Evolutionary conservation across 805 yeast genomes (phyloP).

Genomic region (Metschnikowia lunata): DNA sequence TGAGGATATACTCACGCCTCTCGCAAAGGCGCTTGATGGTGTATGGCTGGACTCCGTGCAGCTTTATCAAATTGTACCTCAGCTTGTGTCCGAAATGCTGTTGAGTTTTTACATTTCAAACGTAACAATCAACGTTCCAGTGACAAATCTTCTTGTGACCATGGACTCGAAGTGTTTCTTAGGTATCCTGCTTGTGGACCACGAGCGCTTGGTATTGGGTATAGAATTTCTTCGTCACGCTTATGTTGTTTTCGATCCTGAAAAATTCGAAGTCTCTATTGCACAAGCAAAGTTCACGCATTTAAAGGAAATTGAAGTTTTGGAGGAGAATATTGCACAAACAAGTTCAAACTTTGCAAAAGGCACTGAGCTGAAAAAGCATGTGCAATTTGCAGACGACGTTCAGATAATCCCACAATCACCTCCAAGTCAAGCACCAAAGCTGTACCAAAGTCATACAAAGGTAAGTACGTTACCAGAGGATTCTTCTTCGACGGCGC

Average conservation of each 20-base stretch:
- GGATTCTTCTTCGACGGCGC: too few relatives aligned
- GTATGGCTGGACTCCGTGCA: conserved; percentile 1
- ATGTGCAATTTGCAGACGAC: not conserved
- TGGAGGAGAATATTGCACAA: conserved; percentile 44
- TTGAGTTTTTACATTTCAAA: not conserved
- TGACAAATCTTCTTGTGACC: not conserved
- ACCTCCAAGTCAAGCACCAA: too few relatives aligned
- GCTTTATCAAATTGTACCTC: conserved; percentile 1
- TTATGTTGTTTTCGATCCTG: conserved; percentile 64
- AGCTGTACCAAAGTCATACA: too few relatives aligned
- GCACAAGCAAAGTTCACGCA: conserved; percentile 35
- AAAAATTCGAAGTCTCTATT: conserved; percentile 50
- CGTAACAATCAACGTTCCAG: not conserved
- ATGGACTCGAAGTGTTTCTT: conserved; percentile 17
- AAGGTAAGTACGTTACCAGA: too few relatives aligned
- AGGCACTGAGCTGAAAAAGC: not conserved
- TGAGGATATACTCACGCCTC: conserved; percentile 15
- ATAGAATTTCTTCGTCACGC: conserved; percentile 60
- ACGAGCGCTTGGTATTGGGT: conserved; percentile 32
- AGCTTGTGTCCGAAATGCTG: not conserved
- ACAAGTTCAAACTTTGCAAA: not conserved
- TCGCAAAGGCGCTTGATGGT: conserved; percentile 11
- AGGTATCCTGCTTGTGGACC: conserved; percentile 15
- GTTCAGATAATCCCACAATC: not conserved
- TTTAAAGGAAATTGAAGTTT: conserved; percentile 41